phyloP scores from a whole-genome alignment of 129 eudicot species.

The Mikania micrantha region DNA sequence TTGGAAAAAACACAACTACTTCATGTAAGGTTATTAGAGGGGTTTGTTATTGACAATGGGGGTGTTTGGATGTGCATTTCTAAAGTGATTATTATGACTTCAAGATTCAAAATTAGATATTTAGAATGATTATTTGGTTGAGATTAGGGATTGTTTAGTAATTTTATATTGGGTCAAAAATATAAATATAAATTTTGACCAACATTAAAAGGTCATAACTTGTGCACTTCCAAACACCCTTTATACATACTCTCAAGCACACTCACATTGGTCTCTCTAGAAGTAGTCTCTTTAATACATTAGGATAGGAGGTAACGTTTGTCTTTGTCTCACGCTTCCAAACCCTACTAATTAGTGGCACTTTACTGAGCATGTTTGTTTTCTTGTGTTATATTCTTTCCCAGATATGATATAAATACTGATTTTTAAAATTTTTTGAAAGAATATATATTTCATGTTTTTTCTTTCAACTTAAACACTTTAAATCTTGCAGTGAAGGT shows the following conservation, averaged over 20 bases:
- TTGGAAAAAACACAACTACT: background rate
- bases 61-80: background rate
- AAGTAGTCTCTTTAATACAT: too few species aligned
- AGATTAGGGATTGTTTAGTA: background rate
- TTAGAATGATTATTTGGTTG: background rate
- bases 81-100: background rate
- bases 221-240: background rate
- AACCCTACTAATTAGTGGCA: too few species aligned
- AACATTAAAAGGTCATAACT: background rate
- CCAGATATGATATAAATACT: background rate
- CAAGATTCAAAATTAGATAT: background rate
- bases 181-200: background rate
- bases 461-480: background rate
- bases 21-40: background rate
- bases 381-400: background rate
- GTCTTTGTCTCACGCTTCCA: too few species aligned
- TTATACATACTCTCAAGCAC: too few species aligned
- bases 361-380: too few species aligned
- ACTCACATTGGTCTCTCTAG: too few species aligned
- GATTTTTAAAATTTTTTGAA: background rate
- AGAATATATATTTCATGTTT: background rate
- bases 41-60: background rate
- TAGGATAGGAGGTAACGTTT: too few species aligned
- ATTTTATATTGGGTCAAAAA: background rate
- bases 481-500: slow-evolving; percentile 56